Evolutionary conservation across 148 eudicot species (phyloP), one percentile per base, ranked within the genome.

Genomic region (Agrostemma githago): DNA sequence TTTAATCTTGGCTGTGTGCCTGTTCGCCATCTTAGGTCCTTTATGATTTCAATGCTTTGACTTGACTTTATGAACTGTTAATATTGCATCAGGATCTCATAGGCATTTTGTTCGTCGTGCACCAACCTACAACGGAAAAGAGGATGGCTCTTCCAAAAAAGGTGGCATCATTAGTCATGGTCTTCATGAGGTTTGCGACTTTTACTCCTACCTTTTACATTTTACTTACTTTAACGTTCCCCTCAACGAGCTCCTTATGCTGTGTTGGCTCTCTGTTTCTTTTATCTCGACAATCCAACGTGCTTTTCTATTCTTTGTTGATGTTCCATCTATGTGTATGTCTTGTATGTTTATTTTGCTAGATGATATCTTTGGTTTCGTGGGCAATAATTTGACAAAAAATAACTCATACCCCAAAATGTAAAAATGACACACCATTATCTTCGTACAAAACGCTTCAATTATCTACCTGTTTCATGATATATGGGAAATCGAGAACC

Each of bases 31-130:
- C 56, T 8, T 43, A 76, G 62, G 4, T 66, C 76, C n/a, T 15
- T n/a, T 70, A 21, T 5, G 15, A 6, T 44, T 56, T 41, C 66
- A 58, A n/a, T 63, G 19, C 68, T 17, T 37, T 43, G 39, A 40
- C 8, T 1, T 48, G 44, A 65, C 65, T 63, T 46, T 41, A 66
- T 39, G 51, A 48, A 37, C 71, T 72, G 8, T 74, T 42, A 72
- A 72, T 43, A 15, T 64, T 70, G 42, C 62, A n/a, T 19, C 81
- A 94, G 98, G 92, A 76, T 87, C 96, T 37, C 81, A 85, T 73
- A 88, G 83, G 83, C 83, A 83, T 70, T 82, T 86, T 79, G 86
- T 83, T 57, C 93, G 98, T 16, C 96, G 95, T 78, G 92, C 85
- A 17, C 73, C 84, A 46, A 14, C 81, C 61, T 84, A 87, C 42